Evolutionary conservation across 2,329 filamentous ascomycete genomes (phyloP).

Genomic region (Taxawa tesnikishii): DNA sequence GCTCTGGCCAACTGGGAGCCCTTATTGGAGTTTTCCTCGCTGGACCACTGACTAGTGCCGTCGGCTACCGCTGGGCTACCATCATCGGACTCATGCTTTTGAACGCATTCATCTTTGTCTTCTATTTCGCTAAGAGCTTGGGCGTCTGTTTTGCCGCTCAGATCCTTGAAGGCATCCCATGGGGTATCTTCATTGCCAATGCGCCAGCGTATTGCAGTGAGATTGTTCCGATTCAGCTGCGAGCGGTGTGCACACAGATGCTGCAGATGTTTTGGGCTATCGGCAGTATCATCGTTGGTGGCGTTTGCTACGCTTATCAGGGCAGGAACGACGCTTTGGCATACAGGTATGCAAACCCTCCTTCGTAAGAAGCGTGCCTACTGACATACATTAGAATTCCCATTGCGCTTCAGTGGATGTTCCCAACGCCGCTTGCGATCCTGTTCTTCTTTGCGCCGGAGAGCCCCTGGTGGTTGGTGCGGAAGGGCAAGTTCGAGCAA

Average conservation of each 20-base stretch:
- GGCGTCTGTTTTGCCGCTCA: constrained; percentile 39
- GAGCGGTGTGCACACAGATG: constrained; percentile 48
- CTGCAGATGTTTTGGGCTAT: constrained; percentile 57
- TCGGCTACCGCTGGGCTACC: constrained; percentile 50
- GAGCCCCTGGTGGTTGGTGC: constrained; percentile 43
- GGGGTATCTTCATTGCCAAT: constrained; percentile 56
- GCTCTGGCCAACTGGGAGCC: constrained; percentile 44
- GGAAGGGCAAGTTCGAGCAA: constrained; percentile 32
- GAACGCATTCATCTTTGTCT: constrained; percentile 48
- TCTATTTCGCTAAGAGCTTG: constrained; percentile 42
- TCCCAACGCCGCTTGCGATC: constrained; percentile 42
- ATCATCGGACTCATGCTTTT: constrained; percentile 42
- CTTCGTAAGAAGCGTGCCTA: no score
- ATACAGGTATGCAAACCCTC: constrained; percentile 38
- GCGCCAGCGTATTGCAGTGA: constrained; percentile 51
- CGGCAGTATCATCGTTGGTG: constrained; percentile 48
- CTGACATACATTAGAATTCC: constrained; percentile 42
- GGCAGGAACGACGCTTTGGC: constrained; percentile 17
- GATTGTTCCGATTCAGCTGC: constrained; percentile 46
- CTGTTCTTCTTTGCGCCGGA: constrained; percentile 39
- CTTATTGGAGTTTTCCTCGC: constrained; percentile 48
- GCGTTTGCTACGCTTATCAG: constrained; percentile 43
- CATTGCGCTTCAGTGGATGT: constrained; percentile 47
- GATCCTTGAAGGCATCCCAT: constrained; percentile 49
- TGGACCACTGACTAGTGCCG: constrained; percentile 45